These are phyloP conservation scores for Cajanus cajan DNA, from an alignment of 306 rosid species.

Conservation along the genomic window DNA sequence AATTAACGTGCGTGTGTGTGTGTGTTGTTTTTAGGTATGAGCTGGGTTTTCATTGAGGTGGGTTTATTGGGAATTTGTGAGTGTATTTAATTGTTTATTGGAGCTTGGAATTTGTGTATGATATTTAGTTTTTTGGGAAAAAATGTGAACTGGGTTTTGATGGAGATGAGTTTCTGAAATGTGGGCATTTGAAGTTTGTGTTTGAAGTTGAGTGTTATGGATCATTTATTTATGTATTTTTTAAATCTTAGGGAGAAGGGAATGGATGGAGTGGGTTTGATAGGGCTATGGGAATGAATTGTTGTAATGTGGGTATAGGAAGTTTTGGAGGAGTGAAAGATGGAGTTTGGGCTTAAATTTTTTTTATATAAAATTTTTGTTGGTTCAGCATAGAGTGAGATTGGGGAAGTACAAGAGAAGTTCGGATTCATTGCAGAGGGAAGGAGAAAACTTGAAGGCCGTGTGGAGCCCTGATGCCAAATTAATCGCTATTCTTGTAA, in stretches of 20 bases:
- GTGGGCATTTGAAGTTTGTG: constrained; percentile 22
- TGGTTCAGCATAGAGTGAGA: constrained; percentile 82
- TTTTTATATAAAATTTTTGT: constrained; percentile 28
- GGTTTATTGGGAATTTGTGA: constrained; percentile 4
- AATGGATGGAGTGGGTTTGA: constrained; percentile 32
- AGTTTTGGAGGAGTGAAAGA: constrained; percentile 10
- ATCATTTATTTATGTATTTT: not conserved
- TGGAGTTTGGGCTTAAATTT: constrained; percentile 38
- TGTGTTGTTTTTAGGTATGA: not conserved
- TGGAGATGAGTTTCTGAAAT: constrained; percentile 21
- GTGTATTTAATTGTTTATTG: not conserved
- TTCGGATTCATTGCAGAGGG: constrained; percentile 67
- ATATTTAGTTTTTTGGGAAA: not conserved
- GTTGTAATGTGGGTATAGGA: constrained; percentile 31
- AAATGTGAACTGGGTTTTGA: not conserved
- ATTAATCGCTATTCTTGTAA: constrained; percentile 81
- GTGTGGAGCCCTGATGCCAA: constrained; percentile 96
- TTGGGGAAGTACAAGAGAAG: constrained; percentile 91
- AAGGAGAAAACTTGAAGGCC: constrained; percentile 95
- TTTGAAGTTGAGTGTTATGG: constrained; percentile 7
- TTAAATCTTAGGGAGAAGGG: not conserved
- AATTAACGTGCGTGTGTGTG: not conserved
- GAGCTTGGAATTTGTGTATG: not conserved
- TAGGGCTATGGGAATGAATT: not conserved
- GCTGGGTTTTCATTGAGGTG: not conserved